Evolutionary conservation across 176 grass and related monocot species (phyloP).

Genomic region (Hsuehochloa calcarea): DNA sequence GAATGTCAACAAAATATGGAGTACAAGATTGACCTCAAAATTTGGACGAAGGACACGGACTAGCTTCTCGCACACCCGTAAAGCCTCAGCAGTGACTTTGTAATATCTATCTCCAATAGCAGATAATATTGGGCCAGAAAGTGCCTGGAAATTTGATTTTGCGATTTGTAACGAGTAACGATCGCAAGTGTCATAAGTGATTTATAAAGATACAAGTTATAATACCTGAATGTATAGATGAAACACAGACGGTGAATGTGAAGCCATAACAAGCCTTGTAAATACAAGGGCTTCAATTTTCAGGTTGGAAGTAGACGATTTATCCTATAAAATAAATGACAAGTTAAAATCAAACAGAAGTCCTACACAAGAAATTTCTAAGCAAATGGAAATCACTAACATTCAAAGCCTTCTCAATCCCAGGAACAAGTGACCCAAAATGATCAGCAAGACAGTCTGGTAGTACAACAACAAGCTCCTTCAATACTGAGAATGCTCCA

Average conservation of each 20-base stretch:
- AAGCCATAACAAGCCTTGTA: slow-evolving; percentile 94
- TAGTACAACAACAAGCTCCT: slow-evolving; percentile 92
- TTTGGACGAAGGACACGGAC: slow-evolving; percentile 86
- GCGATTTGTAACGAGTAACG: neutral
- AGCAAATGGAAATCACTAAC: slow-evolving; percentile 48
- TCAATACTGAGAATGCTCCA: slow-evolving; percentile 91
- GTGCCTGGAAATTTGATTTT: slow-evolving; percentile 59
- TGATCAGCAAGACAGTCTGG: slow-evolving; percentile 95
- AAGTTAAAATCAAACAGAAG: neutral
- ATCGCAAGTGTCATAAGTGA: neutral
- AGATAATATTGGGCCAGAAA: slow-evolving; percentile 88
- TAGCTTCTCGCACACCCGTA: slow-evolving; percentile 92
- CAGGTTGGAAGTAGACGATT: slow-evolving; percentile 94
- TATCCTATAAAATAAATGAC: slow-evolving; percentile 64
- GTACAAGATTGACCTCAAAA: slow-evolving; percentile 59
- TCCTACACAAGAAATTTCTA: neutral
- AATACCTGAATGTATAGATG: slow-evolving; percentile 92
- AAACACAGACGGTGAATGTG: slow-evolving; percentile 92
- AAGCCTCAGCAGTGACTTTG: slow-evolving; percentile 98
- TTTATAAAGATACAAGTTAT: neutral
- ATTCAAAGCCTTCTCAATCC: slow-evolving; percentile 98
- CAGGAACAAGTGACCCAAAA: slow-evolving; percentile 91
- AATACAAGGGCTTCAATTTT: slow-evolving; percentile 98
- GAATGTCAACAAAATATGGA: slow-evolving; percentile 22
- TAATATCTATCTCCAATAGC: slow-evolving; percentile 98